phyloP scores from a whole-genome alignment of 2,329 filamentous ascomycete genomes.

The Stromatinia cepivora region DNA sequence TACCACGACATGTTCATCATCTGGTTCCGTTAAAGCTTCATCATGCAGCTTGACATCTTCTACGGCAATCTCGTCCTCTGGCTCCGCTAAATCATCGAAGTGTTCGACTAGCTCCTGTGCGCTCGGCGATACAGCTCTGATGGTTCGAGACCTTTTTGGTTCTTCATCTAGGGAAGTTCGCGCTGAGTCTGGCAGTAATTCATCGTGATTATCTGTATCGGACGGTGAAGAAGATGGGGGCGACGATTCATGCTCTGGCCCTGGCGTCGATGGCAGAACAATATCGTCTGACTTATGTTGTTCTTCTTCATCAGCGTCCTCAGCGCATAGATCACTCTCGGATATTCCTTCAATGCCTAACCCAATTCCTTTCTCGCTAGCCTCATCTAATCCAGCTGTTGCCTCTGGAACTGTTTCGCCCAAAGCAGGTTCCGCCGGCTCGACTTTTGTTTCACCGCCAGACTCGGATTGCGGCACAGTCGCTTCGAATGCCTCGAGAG shows the following conservation, averaged over 20 bases:
- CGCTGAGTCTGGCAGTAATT: slow-evolving; percentile 36
- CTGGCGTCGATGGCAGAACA: slow-evolving; percentile 21
- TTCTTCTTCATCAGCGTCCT: not conserved
- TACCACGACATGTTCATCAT: not conserved
- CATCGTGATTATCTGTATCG: slow-evolving; percentile 37
- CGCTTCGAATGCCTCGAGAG: slow-evolving; percentile 4
- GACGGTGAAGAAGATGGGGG: slow-evolving; percentile 38
- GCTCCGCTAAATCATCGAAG: slow-evolving; percentile 35
- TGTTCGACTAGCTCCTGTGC: slow-evolving; percentile 36
- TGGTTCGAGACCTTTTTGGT: slow-evolving; percentile 25
- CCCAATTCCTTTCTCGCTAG: not conserved
- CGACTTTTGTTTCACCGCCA: not conserved
- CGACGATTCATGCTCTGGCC: slow-evolving; percentile 30
- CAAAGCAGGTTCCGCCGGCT: not conserved
- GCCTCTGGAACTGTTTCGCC: not conserved
- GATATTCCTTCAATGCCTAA: not conserved
- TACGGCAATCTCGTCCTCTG: slow-evolving; percentile 24
- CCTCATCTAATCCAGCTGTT: not conserved
- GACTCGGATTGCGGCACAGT: not conserved
- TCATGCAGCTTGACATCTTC: not conserved
- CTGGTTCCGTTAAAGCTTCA: not conserved
- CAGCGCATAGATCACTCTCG: not conserved
- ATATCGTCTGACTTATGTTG: slow-evolving; percentile 16
- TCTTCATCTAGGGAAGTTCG: slow-evolving; percentile 41
- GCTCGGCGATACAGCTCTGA: slow-evolving; percentile 24